phyloP scores from a whole-genome alignment of 805 yeast species.

The Vanderwaltozyma polyspora region DNA sequence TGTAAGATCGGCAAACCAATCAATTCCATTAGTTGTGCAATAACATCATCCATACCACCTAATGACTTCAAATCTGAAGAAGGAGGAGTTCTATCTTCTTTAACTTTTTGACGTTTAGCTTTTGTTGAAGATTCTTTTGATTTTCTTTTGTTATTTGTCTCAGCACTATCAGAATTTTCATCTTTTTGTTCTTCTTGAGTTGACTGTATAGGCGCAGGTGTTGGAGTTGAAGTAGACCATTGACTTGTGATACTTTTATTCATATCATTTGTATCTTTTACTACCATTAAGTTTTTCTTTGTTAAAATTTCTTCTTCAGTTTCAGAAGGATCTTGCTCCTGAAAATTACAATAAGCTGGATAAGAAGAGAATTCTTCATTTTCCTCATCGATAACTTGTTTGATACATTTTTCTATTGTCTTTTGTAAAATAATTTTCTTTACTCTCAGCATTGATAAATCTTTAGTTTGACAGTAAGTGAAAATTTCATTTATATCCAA shows the following conservation, averaged over 20 bases:
- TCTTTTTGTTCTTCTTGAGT: conserved; percentile 6
- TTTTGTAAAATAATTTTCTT: conserved; percentile 55
- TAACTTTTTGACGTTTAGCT: conserved; percentile 34
- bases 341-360: conserved; percentile 15
- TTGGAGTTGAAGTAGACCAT: conserved; percentile 39
- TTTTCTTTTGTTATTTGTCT: conserved; percentile 35
- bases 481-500: conserved; percentile 40
- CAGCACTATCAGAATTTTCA: conserved; percentile 1
- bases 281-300: conserved; percentile 47
- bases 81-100: conserved; percentile 58
- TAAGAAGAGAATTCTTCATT: conserved; percentile 36
- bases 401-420: conserved; percentile 50
- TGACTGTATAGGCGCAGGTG: conserved; percentile 4
- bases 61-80: conserved; percentile 53
- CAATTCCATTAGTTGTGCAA: conserved; percentile 77
- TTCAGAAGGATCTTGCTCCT: conserved; percentile 20
- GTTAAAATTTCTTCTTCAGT: conserved; percentile 28
- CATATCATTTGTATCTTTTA: conserved; percentile 51
- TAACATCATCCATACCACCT: conserved; percentile 85
- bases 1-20: conserved; percentile 87
- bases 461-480: conserved; percentile 52
- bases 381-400: conserved; percentile 49
- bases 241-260: conserved; percentile 65
- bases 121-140: conserved; percentile 32
- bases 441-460: conserved; percentile 54